Evolutionary conservation across 352 stramenopile species (phyloP).

Genomic region (Phytophthora vignae): DNA sequence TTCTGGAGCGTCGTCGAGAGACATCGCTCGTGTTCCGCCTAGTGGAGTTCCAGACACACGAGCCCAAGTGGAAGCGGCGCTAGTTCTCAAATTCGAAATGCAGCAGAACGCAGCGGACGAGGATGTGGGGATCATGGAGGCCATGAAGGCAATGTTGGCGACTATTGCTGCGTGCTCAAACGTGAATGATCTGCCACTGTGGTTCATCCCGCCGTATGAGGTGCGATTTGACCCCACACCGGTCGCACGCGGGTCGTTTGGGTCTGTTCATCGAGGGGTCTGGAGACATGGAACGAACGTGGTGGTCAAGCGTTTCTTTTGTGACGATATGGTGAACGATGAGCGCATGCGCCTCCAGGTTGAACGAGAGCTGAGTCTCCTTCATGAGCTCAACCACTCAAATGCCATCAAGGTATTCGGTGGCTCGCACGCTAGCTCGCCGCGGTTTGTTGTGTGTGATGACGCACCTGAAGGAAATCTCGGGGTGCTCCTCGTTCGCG

Average conservation of each 20-base stretch:
- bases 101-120: background rate
- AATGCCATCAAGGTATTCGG: slow-evolving; percentile 40
- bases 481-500: background rate
- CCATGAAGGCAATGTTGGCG: background rate
- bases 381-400: slow-evolving; percentile 32
- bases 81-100: slow-evolving; percentile 3
- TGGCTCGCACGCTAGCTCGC: slow-evolving; percentile 32
- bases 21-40: background rate
- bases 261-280: slow-evolving; percentile 13
- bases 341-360: background rate
- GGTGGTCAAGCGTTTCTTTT: slow-evolving; percentile 37
- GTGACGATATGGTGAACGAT: slow-evolving; percentile 10
- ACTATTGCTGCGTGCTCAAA: background rate
- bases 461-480: slow-evolving; percentile 31
- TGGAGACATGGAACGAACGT: slow-evolving; percentile 12
- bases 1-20: background rate
- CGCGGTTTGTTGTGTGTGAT: slow-evolving; percentile 35
- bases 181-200: slow-evolving; percentile 1
- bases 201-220: slow-evolving; percentile 22
- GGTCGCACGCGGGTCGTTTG: slow-evolving; percentile 23
- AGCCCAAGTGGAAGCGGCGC: background rate
- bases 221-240: slow-evolving; percentile 14
- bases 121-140: background rate
- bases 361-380: background rate
- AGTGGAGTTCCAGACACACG: background rate